Percentiles rank a stretch among this genome's conserved stretches.
Evolutionary conservation across 140 eudicot species (phyloP).

Genomic region (Flaveria floridana): DNA sequence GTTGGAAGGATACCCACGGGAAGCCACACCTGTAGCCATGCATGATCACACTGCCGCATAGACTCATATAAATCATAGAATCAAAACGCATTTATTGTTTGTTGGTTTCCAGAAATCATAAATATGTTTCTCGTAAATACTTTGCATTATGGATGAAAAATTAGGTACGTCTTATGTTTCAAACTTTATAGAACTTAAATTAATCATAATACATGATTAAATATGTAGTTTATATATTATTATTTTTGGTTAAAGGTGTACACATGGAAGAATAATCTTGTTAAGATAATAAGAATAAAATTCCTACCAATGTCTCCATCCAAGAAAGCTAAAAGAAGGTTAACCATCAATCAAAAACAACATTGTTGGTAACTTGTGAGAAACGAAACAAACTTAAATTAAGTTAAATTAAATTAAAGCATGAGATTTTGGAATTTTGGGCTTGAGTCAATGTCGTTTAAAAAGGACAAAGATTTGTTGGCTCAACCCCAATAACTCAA

Average conservation of each 20-base stretch:
- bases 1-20: no score
- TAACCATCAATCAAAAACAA: not conserved
- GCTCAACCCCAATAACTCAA: constrained; percentile 45
- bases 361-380: constrained; percentile 17
- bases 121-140: not conserved
- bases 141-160: not conserved
- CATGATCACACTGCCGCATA: no score
- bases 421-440: constrained; percentile 28
- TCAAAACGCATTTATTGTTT: not conserved
- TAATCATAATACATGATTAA: not conserved
- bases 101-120: not conserved
- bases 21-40: no score
- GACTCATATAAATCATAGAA: not conserved
- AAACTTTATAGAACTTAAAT: not conserved
- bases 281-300: not conserved
- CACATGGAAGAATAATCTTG: not conserved
- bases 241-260: not conserved
- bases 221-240: not conserved
- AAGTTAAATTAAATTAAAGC: constrained; percentile 10
- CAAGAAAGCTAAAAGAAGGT: not conserved
- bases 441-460: constrained; percentile 20
- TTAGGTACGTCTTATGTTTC: not conserved
- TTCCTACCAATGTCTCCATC: not conserved
- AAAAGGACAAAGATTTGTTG: constrained; percentile 41
- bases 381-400: constrained; percentile 13